Conservation (phyloP, 2,329 filamentous ascomycete species). For the Ophiostoma sp. region DNA sequence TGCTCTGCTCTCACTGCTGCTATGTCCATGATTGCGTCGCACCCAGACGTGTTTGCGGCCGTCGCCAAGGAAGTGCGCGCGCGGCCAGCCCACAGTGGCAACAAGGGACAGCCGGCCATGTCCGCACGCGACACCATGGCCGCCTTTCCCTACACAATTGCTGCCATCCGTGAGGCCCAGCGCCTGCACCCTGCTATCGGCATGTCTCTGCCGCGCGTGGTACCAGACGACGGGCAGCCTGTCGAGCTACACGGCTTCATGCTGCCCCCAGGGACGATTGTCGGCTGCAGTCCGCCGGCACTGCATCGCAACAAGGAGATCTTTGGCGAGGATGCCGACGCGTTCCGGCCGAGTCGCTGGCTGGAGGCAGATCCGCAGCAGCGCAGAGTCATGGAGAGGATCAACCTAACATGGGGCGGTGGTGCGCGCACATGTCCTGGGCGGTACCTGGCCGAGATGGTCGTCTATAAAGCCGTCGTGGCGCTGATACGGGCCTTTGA, state of each 20-base stretch:
- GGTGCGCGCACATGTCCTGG: conserved; percentile 48
- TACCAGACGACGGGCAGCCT: conserved; percentile 34
- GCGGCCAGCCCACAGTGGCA: background rate
- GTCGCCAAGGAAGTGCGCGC: conserved; percentile 33
- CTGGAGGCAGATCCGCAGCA: conserved; percentile 31
- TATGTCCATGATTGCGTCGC: conserved; percentile 43
- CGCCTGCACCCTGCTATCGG: conserved; percentile 47
- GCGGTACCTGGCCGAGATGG: conserved; percentile 45
- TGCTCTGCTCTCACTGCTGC: conserved; percentile 47
- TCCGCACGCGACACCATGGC: conserved; percentile 29
- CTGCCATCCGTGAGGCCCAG: conserved; percentile 48
- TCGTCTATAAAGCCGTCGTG: conserved; percentile 42
- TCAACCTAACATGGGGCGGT: conserved; percentile 48
- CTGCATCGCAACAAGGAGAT: conserved; percentile 47
- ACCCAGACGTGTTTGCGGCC: conserved; percentile 32
- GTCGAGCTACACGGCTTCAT: conserved; percentile 37
- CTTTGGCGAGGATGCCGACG: conserved; percentile 43
- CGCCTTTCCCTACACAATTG: conserved; percentile 37
- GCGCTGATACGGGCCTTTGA: conserved; percentile 42
- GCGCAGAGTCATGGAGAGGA: conserved; percentile 41
- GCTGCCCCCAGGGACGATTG: conserved; percentile 43
- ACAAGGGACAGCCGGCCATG: conserved; percentile 14
- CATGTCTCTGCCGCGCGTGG: conserved; percentile 46
- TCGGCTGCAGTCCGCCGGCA: conserved; percentile 47
- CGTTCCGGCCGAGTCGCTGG: conserved; percentile 47